Evolutionary conservation across 805 yeast species (phyloP).

Genomic region (Metschnikowia noctiluminum): DNA sequence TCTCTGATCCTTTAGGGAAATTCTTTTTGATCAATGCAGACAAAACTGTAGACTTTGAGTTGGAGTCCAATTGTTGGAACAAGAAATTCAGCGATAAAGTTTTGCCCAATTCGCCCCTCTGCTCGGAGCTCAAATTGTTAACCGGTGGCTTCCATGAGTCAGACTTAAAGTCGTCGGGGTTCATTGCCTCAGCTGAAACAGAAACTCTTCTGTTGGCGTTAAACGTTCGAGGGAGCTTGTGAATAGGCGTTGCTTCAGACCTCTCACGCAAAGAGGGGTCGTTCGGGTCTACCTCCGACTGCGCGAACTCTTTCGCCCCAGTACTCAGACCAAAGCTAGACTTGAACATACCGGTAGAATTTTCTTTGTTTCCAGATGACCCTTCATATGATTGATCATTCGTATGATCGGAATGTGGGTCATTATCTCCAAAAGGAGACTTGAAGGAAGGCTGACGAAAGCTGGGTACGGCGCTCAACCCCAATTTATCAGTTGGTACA

Average conservation of each 20-base stretch:
- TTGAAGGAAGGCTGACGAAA: conserved; percentile 49
- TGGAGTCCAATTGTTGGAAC: conserved; percentile 78
- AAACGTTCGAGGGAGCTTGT: conserved; percentile 54
- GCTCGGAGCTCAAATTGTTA: conserved; percentile 59
- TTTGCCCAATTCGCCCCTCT: conserved; percentile 62
- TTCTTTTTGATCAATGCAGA: conserved; percentile 77
- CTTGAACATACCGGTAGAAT: conserved; percentile 24
- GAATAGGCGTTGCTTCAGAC: conserved; percentile 20
- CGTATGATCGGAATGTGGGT: conserved; percentile 54
- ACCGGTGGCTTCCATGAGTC: conserved; percentile 75
- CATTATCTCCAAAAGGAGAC: conserved; percentile 61
- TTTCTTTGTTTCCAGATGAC: conserved; percentile 5
- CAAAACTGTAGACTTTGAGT: conserved; percentile 71
- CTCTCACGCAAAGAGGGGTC: not conserved
- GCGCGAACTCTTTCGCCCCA: conserved; percentile 5
- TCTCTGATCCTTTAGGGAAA: conserved; percentile 54
- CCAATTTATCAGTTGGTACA: conserved; percentile 30
- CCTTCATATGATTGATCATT: conserved; percentile 25
- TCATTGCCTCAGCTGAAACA: conserved; percentile 84
- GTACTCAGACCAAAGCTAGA: conserved; percentile 23
- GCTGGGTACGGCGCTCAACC: conserved; percentile 22
- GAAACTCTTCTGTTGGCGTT: conserved; percentile 84
- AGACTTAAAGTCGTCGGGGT: conserved; percentile 64
- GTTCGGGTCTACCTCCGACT: conserved; percentile 23
- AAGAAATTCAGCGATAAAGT: conserved; percentile 79